Evolutionary conservation across 192 early-diverging fungal species (phyloP).

Genomic region (Oehlia diaphana): DNA sequence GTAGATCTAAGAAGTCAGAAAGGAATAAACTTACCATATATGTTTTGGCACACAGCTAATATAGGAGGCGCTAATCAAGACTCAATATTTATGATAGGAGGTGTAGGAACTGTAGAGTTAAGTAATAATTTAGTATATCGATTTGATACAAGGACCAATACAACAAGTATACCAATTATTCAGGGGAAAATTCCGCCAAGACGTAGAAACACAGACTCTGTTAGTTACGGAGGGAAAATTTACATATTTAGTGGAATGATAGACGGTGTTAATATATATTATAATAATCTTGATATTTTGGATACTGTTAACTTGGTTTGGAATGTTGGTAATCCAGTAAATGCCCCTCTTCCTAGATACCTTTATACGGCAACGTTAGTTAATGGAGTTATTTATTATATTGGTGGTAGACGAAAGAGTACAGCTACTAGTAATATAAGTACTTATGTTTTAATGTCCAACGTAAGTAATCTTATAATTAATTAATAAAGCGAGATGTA

Average conservation of each 20-base stretch:
- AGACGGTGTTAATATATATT: neutral
- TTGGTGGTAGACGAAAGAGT: neutral
- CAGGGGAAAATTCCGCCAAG: neutral
- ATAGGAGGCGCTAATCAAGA: neutral
- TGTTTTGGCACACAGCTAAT: neutral
- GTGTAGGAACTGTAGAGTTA: too few species aligned
- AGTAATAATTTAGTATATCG: neutral
- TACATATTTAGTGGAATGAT: neutral
- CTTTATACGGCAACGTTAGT: neutral
- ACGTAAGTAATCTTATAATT: too few species aligned
- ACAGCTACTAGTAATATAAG: too few species aligned
- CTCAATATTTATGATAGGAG: neutral
- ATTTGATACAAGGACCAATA: neutral
- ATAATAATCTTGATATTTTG: neutral
- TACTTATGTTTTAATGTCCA: too few species aligned
- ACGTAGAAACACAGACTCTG: neutral
- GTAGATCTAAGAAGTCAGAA: neutral
- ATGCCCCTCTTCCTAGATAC: neutral
- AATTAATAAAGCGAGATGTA: too few species aligned
- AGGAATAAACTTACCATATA: neutral
- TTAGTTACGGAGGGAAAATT: neutral
- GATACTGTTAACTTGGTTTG: neutral
- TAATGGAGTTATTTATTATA: neutral
- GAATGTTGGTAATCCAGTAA: neutral
- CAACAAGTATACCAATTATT: neutral